Evolutionary conservation across 176 grass and related monocot genomes (phyloP).

Genomic region (Lolium rigidum): DNA sequence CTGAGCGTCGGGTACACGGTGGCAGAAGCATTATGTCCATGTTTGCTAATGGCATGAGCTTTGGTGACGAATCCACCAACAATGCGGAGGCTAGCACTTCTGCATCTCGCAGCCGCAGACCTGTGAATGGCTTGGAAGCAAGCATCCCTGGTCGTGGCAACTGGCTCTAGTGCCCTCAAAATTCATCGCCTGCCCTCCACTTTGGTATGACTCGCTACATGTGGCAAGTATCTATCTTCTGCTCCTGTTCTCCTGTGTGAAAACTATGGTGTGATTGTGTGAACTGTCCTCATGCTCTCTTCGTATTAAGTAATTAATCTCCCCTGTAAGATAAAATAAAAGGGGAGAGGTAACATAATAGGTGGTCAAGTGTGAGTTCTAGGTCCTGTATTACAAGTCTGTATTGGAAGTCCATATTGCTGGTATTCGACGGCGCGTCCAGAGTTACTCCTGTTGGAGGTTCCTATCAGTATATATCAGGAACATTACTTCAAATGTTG

Average conservation of each 20-base stretch:
- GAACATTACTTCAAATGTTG: not conserved
- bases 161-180: conserved; percentile 46
- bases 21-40: conserved; percentile 52
- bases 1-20: conserved; percentile 74
- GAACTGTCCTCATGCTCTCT: conserved; percentile 10
- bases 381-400: not conserved
- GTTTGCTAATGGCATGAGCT: conserved; percentile 44
- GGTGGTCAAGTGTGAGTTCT: conserved; percentile 29
- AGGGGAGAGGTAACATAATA: conserved; percentile 4
- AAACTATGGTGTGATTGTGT: conserved; percentile 26
- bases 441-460: not conserved
- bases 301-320: not conserved
- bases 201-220: not conserved
- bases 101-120: conserved; percentile 28
- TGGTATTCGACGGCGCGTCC: not conserved
- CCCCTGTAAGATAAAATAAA: conserved; percentile 46
- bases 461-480: not conserved
- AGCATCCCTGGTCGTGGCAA: not conserved
- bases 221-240: conserved; percentile 20
- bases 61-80: conserved; percentile 24
- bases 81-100: not conserved
- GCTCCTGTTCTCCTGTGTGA: not conserved
- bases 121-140: not conserved
- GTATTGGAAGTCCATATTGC: not conserved
- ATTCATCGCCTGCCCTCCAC: not conserved